phyloP scores from a whole-genome alignment of 495 filamentous ascomycete species.

The Aspergillus wentii region DNA sequence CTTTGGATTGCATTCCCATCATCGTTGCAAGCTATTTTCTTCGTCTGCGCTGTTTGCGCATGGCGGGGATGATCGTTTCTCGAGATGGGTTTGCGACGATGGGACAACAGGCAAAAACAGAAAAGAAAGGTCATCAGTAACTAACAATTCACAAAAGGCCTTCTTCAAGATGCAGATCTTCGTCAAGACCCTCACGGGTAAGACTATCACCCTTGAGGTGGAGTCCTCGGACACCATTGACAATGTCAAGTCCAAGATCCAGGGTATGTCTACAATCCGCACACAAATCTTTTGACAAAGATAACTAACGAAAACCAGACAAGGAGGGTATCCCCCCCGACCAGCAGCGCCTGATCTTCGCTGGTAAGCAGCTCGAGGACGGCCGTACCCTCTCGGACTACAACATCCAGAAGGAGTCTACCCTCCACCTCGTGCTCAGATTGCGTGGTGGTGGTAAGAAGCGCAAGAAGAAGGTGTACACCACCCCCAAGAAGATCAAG shows the following conservation, averaged over 20 bases:
- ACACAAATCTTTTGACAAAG: not conserved
- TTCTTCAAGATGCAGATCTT: constrained; percentile 93
- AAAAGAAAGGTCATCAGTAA: constrained; percentile 3
- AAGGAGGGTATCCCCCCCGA: constrained; percentile 99
- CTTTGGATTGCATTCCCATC: not conserved
- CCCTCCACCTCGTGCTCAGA: constrained; percentile 95
- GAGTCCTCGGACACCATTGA: constrained; percentile 99
- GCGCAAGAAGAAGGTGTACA: constrained; percentile 99
- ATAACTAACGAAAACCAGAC: constrained; percentile 48
- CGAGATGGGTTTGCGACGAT: too few relatives aligned
- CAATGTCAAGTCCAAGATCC: constrained; percentile 98
- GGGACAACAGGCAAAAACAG: too few relatives aligned
- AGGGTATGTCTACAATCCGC: constrained; percentile 42
- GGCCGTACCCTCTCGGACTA: constrained; percentile 99
- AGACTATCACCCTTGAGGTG: constrained; percentile 99
- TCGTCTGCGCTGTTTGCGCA: too few relatives aligned
- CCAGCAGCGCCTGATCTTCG: constrained; percentile 99
- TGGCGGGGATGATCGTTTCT: too few relatives aligned
- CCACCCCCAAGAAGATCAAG: constrained; percentile 99
- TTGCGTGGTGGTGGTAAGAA: constrained; percentile 97
- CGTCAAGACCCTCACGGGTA: constrained; percentile 99
- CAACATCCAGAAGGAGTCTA: constrained; percentile 99
- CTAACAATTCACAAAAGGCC: constrained; percentile 29
- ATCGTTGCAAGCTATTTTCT: too few relatives aligned
- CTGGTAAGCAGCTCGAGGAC: constrained; percentile 99